Base-by-base conservation (phyloP, 2,329 filamentous ascomycete species). In the Arachnomyces sp. region DNA sequence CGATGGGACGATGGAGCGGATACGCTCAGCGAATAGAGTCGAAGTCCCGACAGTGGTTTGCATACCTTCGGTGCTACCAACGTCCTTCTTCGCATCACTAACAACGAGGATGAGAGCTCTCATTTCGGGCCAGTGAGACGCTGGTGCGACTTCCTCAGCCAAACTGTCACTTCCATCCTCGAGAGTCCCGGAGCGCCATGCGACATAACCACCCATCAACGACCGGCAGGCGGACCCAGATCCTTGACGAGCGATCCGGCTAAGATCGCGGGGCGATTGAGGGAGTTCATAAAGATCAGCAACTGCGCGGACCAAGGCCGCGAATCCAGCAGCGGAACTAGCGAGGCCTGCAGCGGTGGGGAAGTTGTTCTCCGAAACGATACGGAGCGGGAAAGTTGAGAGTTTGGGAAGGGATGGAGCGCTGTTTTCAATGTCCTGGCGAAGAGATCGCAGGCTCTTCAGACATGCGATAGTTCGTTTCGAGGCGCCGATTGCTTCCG, bases 331-430 rank as follows among this genome's bases (percentile, higher is more conserved):
- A n/a, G 77, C 78, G 15, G 71, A 73, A 50, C 71, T 74, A 31
- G 77, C 77, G 18, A 98, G 80, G 5, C 92, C 92, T 3, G 92
- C 92, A 17, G 92, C 92, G 2, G 92, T 98, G 48, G 92, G 92
- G 75, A 98, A 98, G 75, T 98, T 98, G 76, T 98, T 98, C 71
- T 92, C 85, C 42, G 86, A 92, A 42, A 95, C 88, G 50, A 98
- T 82, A 53, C 82, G 84, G 46, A 98, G 78, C 28, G 85, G 80
- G 55, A 84, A 73, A 38, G 73, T 61, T 8, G 87, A 85, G 42
- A 98, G 79, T 63, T 85, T 86, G 32, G 90, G 87, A n/a, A 95
- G 75, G 15, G 78, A 80, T 0, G 80, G 53, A 60, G 95, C 72
- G 45, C 74, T 65, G 28, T 72, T 70, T 66, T 98, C 92, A 55